These are phyloP conservation scores for Phenoliferia sp. DNA, from an alignment of 1,284 basidiomycete species.

Conservation along the genomic window DNA sequence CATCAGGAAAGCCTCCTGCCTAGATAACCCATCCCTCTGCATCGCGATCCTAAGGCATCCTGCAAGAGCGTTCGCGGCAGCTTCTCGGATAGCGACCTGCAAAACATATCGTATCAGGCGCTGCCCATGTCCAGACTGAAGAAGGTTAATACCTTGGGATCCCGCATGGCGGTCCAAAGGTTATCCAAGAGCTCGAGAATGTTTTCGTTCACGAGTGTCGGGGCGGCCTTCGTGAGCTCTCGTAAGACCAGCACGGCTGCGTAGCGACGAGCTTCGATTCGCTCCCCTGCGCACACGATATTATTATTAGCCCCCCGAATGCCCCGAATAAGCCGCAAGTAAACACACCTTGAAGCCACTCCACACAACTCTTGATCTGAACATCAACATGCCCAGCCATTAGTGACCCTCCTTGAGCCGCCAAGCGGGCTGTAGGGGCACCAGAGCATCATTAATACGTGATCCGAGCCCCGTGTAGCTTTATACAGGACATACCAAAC, in stretches of 20 bases:
- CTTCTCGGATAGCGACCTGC: conserved; percentile 60
- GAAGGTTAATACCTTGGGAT: conserved; percentile 48
- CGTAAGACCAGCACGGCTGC: conserved; percentile 84
- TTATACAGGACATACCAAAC: conserved; percentile 28
- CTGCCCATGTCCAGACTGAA: background rate
- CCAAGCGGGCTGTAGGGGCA: conserved; percentile 34
- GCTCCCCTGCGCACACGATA: conserved; percentile 30
- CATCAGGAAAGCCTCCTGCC: conserved; percentile 57
- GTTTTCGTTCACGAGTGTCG: conserved; percentile 69
- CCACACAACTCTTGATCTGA: conserved; percentile 39
- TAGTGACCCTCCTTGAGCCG: conserved; percentile 36
- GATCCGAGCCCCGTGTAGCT: no score
- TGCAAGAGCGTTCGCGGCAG: conserved; percentile 82
- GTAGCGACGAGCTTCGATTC: conserved; percentile 63
- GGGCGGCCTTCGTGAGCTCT: conserved; percentile 80
- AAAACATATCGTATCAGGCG: conserved; percentile 11
- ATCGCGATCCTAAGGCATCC: conserved; percentile 59
- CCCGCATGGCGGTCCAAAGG: conserved; percentile 80
- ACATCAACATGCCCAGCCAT: conserved; percentile 39
- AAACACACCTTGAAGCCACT: conserved; percentile 39
- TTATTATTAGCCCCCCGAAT: background rate
- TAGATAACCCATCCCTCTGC: conserved; percentile 42
- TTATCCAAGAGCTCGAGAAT: conserved; percentile 83
- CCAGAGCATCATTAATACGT: background rate
- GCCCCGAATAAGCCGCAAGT: rapidly evolving